These are phyloP conservation scores for Leccinum subgranulosum DNA, from an alignment of 768 basidiomycete species.

Conservation along the genomic window DNA sequence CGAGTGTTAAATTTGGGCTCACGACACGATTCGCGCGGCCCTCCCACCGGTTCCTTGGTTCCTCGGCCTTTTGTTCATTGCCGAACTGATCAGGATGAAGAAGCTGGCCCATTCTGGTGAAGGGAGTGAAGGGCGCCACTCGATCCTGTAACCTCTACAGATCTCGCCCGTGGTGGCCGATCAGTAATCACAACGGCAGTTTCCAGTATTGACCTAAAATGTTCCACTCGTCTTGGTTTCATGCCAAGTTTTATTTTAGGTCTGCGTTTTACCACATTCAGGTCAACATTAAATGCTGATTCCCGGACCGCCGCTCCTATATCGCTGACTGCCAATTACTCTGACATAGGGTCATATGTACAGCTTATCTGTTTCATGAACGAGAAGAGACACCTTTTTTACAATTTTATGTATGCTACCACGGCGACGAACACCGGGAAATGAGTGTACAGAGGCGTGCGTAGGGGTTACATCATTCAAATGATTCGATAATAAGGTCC, in stretches of 20 bases:
- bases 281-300: background rate
- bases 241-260: background rate
- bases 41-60: background rate
- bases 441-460: background rate
- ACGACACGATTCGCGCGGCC: background rate
- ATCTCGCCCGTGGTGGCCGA: background rate
- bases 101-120: background rate
- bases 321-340: background rate
- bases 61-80: background rate
- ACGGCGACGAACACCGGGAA: background rate
- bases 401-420: background rate
- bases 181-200: background rate
- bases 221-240: background rate
- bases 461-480: background rate
- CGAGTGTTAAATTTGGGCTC: no score
- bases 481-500: background rate
- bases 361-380: background rate
- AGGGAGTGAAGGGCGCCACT: background rate
- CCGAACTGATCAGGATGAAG: background rate
- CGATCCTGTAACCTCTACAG: background rate
- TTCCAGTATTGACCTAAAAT: background rate
- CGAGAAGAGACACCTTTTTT: background rate
- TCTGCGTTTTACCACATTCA: background rate
- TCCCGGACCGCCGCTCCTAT: background rate
- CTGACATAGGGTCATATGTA: background rate